phyloP scores from a whole-genome alignment of 768 basidiomycete species.

The Leccinum longicurvipes region DNA sequence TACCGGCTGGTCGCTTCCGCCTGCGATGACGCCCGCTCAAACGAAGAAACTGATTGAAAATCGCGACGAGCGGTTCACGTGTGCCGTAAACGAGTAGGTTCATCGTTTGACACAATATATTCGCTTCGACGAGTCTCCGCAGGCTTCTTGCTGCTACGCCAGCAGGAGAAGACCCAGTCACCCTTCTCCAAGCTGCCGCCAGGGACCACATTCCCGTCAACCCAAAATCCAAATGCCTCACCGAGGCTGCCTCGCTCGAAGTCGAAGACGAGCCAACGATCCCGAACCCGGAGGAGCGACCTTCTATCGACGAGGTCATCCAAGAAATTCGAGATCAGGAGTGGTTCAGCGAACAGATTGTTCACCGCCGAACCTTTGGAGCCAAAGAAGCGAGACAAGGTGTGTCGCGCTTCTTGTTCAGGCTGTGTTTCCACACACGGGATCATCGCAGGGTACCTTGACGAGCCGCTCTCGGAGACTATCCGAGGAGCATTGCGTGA shows the following conservation, averaged over 20 bases:
- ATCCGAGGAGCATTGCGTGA: constrained; percentile 54
- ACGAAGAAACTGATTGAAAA: constrained; percentile 69
- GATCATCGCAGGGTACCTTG: constrained; percentile 39
- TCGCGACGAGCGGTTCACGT: constrained; percentile 60
- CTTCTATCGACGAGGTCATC: constrained; percentile 56
- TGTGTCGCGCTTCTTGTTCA: constrained; percentile 12
- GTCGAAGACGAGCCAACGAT: constrained; percentile 21
- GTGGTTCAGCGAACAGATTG: constrained; percentile 74
- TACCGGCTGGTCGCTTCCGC: constrained; percentile 19
- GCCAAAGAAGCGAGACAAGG: constrained; percentile 54
- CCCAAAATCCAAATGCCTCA: constrained; percentile 32
- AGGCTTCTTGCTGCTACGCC: constrained; percentile 60
- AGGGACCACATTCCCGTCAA: constrained; percentile 69
- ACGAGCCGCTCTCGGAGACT: constrained; percentile 54
- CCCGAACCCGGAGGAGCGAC: constrained; percentile 49
- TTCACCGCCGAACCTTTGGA: constrained; percentile 49
- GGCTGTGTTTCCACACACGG: neutral
- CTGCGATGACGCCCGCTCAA: constrained; percentile 50
- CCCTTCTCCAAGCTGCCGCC: constrained; percentile 63
- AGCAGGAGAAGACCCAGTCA: constrained; percentile 54
- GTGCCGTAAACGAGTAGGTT: constrained; percentile 67
- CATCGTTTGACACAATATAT: neutral
- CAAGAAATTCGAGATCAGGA: constrained; percentile 51
- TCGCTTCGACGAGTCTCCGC: neutral
- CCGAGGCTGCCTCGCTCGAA: neutral